Evolutionary conservation across 2,329 filamentous ascomycete species (phyloP).

Genomic region (Tolypocladium ovalisporum): DNA sequence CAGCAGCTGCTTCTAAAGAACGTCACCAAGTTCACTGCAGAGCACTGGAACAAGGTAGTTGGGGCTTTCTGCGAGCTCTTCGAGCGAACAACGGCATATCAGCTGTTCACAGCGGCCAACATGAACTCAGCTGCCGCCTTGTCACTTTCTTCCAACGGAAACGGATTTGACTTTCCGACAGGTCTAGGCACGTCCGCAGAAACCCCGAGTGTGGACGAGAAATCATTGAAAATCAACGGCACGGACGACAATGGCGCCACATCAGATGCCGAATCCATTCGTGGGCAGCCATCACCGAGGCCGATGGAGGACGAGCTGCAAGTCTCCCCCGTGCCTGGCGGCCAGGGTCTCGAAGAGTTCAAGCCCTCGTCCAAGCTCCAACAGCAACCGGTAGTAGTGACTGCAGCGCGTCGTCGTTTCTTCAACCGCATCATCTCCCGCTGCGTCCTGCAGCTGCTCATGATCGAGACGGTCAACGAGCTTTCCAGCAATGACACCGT

Average conservation of each 20-base stretch:
- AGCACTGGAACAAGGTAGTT: slow-evolving; percentile 92
- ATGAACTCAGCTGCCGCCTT: slow-evolving; percentile 41
- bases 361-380: slow-evolving; percentile 65
- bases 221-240: slow-evolving; percentile 52
- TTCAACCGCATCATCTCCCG: slow-evolving; percentile 99
- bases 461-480: slow-evolving; percentile 99
- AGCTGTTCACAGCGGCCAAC: slow-evolving; percentile 79
- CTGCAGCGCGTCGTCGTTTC: slow-evolving; percentile 82
- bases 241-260: slow-evolving; percentile 24
- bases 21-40: slow-evolving; percentile 75
- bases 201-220: slow-evolving; percentile 32
- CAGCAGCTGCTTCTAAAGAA: slow-evolving; percentile 96
- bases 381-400: slow-evolving; percentile 85
- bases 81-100: slow-evolving; percentile 84
- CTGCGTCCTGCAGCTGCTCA: slow-evolving; percentile 91
- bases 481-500: slow-evolving; percentile 96
- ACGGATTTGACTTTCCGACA: slow-evolving; percentile 39
- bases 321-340: slow-evolving; percentile 17
- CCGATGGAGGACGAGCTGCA: slow-evolving; percentile 22
- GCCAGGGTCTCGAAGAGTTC: slow-evolving; percentile 69
- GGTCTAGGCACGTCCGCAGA: slow-evolving; percentile 31
- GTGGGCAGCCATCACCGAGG: slow-evolving; percentile 14
- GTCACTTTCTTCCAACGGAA: slow-evolving; percentile 42
- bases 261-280: slow-evolving; percentile 21
- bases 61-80: slow-evolving; percentile 94